Percentiles rank a stretch among this genome's conserved stretches.
Conservation (phyloP, 2,329 filamentous ascomycete species). For the Pezicula rhizophila region DNA sequence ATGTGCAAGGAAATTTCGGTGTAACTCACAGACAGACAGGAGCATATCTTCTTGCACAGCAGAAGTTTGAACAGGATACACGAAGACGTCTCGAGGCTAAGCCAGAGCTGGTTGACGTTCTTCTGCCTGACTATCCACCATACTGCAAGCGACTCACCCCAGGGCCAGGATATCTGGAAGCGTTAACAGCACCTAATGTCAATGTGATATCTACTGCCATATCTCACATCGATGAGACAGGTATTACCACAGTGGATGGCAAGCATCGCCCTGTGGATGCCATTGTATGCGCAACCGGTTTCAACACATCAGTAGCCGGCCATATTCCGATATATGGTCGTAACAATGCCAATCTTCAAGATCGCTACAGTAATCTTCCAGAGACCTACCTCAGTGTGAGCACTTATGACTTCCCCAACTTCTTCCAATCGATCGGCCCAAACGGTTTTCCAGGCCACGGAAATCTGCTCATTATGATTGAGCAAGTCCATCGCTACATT, state of each 20-base stretch:
- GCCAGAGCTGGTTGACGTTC: slow-evolving; percentile 45
- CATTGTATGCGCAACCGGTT: slow-evolving; percentile 25
- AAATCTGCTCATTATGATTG: slow-evolving; percentile 58
- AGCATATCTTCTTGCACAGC: neutral
- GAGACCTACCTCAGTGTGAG: slow-evolving; percentile 60
- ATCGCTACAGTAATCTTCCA: slow-evolving; percentile 52
- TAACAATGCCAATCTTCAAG: slow-evolving; percentile 43
- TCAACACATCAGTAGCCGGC: slow-evolving; percentile 42
- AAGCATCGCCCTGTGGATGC: slow-evolving; percentile 20
- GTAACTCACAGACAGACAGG: neutral
- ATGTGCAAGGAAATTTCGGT: neutral
- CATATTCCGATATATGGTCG: slow-evolving; percentile 51
- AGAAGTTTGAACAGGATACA: neutral
- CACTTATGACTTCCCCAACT: slow-evolving; percentile 59
- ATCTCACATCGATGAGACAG: slow-evolving; percentile 24
- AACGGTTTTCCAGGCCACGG: slow-evolving; percentile 52
- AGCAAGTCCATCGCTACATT: slow-evolving; percentile 57
- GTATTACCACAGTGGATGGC: slow-evolving; percentile 23
- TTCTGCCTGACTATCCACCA: slow-evolving; percentile 33
- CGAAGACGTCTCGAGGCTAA: slow-evolving; percentile 37
- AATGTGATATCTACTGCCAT: slow-evolving; percentile 26
- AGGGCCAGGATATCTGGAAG: slow-evolving; percentile 29
- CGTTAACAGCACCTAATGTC: slow-evolving; percentile 24
- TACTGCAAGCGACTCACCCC: slow-evolving; percentile 33
- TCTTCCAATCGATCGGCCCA: slow-evolving; percentile 57